Base-by-base conservation (phyloP, 192 early-diverging fungal species). In the Coemansia sp. region DNA sequence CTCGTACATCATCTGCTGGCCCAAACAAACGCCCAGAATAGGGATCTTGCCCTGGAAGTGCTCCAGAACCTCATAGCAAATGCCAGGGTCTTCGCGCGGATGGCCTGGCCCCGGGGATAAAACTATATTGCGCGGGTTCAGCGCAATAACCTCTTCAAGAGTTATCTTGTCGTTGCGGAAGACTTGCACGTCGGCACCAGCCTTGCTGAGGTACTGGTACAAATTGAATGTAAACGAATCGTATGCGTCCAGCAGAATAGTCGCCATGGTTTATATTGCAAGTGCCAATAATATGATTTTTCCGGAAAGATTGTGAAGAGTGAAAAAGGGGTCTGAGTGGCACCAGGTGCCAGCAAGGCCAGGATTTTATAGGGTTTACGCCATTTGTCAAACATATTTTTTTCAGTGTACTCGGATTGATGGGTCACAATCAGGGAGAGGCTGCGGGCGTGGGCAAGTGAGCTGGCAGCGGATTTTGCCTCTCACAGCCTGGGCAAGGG, bases 161-260 rank as follows among this genome's bases (percentile, higher is more conserved):
- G 93, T 90, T 53, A 94, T 88, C 57, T 92, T 82, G 68, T 98
- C 94, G 69, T 99, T 98, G 27, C 97, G 84, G 65, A 81, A 90
- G 36, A 99, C 97, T 31, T 79, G 73, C 18, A 99, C 95, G 36
- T 95, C 70, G 2, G 96, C 96, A 13, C 95, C 95, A 14, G 94
- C 83, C 58, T 88, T 82, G 42, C 84, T 84, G 13, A 99, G 81
- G 49, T 88, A 95, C 80, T 98, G 95, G 78, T 96, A 98, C 27
- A 99, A 82, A 74, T 99, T 99, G 85, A 92, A 99, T 22, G 94
- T 97, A 63, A 99, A 99, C 56, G 86, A 89, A 80, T 99, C 97
- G 83, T 95, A 99, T 62, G 96, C 96, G 80, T 99, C 96, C 47
- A 99, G 93, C 59, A 96, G 81, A 45, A 97, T 53, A 3, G 73